A percentile compares a stretch with the other conserved stretches of the same genome.
Conservation (phyloP, 2,329 filamentous ascomycete genomes). For the Claviceps spartinae region DNA sequence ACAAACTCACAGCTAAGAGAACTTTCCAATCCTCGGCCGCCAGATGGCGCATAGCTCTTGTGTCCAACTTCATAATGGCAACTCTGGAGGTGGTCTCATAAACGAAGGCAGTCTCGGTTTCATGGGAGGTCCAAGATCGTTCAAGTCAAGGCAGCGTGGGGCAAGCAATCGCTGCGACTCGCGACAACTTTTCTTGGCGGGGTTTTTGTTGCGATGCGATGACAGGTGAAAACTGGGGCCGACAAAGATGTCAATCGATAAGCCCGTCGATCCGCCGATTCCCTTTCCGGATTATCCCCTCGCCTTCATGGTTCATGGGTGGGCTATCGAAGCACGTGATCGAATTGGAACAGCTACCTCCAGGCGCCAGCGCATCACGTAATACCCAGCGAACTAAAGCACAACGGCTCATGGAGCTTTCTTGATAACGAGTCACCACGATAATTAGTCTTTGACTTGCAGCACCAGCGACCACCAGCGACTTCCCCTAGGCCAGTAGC, state of each 20-base stretch:
- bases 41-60: conserved; percentile 84
- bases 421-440: conserved; percentile 19
- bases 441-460: background rate
- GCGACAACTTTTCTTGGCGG: conserved; percentile 7
- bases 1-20: conserved; percentile 62
- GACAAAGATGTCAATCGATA: conserved; percentile 21
- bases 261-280: background rate
- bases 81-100: background rate
- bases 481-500: background rate
- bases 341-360: conserved; percentile 13
- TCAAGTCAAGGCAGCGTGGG: background rate
- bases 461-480: background rate
- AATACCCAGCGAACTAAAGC: conserved; percentile 27
- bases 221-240: conserved; percentile 12
- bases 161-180: background rate
- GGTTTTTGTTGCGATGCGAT: conserved; percentile 10
- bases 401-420: conserved; percentile 18
- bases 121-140: background rate
- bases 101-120: background rate
- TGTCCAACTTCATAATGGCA: conserved; percentile 77
- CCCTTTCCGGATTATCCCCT: background rate
- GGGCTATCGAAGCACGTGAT: conserved; percentile 17
- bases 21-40: conserved; percentile 90
- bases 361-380: conserved; percentile 34
- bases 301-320: background rate